Evolutionary conservation across 2,329 filamentous ascomycete species (phyloP).

Genomic region (Diaporthe sp.): DNA sequence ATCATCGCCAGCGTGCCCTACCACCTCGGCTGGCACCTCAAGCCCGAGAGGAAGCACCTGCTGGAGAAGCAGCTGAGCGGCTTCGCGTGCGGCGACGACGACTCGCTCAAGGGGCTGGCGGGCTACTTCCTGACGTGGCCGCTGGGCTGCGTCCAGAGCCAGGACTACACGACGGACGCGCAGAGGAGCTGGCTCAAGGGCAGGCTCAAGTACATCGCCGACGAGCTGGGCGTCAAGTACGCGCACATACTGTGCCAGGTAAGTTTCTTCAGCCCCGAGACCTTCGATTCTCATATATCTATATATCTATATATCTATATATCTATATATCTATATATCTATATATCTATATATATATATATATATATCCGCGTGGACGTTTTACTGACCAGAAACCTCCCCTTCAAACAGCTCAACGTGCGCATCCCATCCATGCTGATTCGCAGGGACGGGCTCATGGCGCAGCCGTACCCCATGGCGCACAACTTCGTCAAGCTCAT

Average conservation of each 20-base stretch:
- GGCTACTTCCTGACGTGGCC: slow-evolving; percentile 74
- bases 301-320: too few relatives aligned
- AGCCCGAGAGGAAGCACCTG: slow-evolving; percentile 55
- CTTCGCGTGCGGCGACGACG: slow-evolving; percentile 66
- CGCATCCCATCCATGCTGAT: slow-evolving; percentile 76
- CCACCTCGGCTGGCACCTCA: slow-evolving; percentile 71
- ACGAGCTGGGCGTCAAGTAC: slow-evolving; percentile 71
- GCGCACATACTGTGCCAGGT: slow-evolving; percentile 69
- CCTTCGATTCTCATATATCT: neutral
- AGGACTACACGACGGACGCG: slow-evolving; percentile 72
- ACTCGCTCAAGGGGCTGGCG: slow-evolving; percentile 66
- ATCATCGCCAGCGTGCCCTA: slow-evolving; percentile 74
- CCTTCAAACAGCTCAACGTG: slow-evolving; percentile 62
- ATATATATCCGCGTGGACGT: neutral
- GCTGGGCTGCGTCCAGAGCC: slow-evolving; percentile 65
- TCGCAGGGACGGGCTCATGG: slow-evolving; percentile 65
- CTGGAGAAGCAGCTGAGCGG: slow-evolving; percentile 56
- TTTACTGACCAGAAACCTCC: slow-evolving; percentile 15
- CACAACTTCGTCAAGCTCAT: slow-evolving; percentile 62
- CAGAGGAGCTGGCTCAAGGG: slow-evolving; percentile 70
- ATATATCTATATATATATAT: too few relatives aligned
- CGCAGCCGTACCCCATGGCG: slow-evolving; percentile 57
- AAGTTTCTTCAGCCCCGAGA: neutral
- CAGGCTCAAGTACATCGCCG: slow-evolving; percentile 67
- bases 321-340: too few relatives aligned